Evolutionary conservation across 495 filamentous ascomycete species (phyloP).

Genomic region (Aspergillus campestris): DNA sequence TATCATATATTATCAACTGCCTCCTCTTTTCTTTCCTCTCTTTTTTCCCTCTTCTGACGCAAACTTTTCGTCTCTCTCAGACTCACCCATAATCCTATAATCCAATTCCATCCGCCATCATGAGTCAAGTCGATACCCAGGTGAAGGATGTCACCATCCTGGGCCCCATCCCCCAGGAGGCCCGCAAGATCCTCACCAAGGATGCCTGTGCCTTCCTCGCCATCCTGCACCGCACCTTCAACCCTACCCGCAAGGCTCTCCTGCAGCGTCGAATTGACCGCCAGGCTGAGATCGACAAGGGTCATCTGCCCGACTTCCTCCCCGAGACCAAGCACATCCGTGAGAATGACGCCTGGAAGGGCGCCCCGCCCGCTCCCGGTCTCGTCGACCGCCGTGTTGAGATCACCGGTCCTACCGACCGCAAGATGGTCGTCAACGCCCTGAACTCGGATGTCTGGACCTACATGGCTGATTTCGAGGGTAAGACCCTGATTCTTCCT

Average conservation of each 20-base stretch:
- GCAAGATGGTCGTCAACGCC: slow-evolving; percentile 99
- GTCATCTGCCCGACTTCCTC: slow-evolving; percentile 86
- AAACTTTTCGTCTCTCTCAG: too few relatives aligned
- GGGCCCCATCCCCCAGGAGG: slow-evolving; percentile 64
- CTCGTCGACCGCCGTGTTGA: slow-evolving; percentile 94
- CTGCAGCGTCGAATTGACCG: slow-evolving; percentile 78
- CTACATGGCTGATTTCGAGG: slow-evolving; percentile 99
- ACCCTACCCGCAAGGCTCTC: slow-evolving; percentile 77
- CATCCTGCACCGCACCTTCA: slow-evolving; percentile 91
- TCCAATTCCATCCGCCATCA: slow-evolving; percentile 26
- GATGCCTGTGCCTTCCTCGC: slow-evolving; percentile 89
- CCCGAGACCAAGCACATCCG: slow-evolving; percentile 95
- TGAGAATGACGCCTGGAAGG: slow-evolving; percentile 90
- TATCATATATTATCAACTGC: too few relatives aligned
- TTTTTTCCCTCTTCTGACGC: too few relatives aligned
- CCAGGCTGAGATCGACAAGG: slow-evolving; percentile 92
- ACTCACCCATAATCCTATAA: too few relatives aligned
- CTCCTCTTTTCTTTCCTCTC: neutral
- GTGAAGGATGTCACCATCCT: slow-evolving; percentile 85
- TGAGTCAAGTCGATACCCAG: slow-evolving; percentile 65
- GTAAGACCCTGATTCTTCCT: slow-evolving; percentile 31
- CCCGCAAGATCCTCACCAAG: slow-evolving; percentile 85
- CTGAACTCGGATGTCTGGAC: slow-evolving; percentile 97
- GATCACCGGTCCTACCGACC: slow-evolving; percentile 95
- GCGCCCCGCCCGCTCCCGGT: slow-evolving; percentile 85